A percentile compares a stretch with the other conserved stretches of the same genome.
Evolutionary conservation across 768 basidiomycete species (phyloP).

Genomic region (Suillus subluteus): DNA sequence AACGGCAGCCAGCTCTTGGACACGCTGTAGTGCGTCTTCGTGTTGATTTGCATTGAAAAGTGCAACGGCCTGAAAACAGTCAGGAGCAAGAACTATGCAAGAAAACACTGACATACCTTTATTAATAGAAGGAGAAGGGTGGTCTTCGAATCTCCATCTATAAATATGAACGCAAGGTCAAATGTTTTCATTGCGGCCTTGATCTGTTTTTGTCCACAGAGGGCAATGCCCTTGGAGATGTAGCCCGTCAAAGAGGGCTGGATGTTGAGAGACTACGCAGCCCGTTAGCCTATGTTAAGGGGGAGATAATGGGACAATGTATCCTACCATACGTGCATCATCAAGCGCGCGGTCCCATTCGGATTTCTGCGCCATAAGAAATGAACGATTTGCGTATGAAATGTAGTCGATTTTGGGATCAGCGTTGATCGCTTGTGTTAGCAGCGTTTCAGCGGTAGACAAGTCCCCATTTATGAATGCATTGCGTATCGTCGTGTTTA

Average conservation of each 20-base stretch:
- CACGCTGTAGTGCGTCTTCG: background rate
- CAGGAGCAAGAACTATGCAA: background rate
- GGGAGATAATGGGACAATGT: background rate
- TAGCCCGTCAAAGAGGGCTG: conserved; percentile 1
- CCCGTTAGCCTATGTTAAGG: background rate
- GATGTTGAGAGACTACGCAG: background rate
- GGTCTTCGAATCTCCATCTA: background rate
- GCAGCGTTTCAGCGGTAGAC: background rate
- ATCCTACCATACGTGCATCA: background rate
- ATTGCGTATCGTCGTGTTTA: background rate
- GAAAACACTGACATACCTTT: background rate
- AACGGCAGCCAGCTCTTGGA: background rate
- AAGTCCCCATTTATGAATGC: background rate
- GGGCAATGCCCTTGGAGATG: conserved; percentile 2
- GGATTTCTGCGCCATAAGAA: background rate
- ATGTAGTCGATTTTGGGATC: background rate
- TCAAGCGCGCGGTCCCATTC: background rate
- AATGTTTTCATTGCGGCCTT: background rate
- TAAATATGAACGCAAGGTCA: conserved; percentile 3
- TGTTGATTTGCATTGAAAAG: conserved; percentile 5
- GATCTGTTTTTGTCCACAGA: background rate
- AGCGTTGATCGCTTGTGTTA: background rate
- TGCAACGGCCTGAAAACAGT: background rate
- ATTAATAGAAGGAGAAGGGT: background rate
- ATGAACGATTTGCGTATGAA: background rate